phyloP scores from a whole-genome alignment of 352 stramenopile genomes.

The Phytopythium sindhum region DNA sequence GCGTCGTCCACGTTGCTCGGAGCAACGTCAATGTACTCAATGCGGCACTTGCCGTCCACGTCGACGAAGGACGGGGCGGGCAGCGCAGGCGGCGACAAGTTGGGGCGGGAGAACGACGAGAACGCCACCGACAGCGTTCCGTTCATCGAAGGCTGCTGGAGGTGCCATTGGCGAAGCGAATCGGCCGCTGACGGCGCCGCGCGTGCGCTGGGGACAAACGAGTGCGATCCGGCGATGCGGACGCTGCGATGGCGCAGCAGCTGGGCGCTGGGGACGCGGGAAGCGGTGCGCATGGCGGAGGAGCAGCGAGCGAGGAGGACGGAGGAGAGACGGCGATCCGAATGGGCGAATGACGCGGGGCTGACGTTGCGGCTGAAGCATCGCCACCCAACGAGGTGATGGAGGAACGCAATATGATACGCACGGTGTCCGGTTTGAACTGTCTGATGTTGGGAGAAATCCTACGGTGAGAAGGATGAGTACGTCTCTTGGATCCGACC shows the following conservation, averaged over 20 bases:
- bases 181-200: not conserved
- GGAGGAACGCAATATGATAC: not conserved
- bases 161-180: constrained; percentile 1
- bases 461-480: not conserved
- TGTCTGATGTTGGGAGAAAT: not conserved
- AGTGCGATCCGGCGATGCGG: not conserved
- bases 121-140: not conserved
- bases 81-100: constrained; percentile 12
- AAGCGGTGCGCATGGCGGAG: not conserved
- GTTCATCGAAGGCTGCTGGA: not conserved
- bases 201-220: not conserved
- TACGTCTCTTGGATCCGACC: not conserved
- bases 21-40: constrained; percentile 41
- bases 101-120: not conserved
- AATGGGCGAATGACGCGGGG: not conserved
- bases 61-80: constrained; percentile 23
- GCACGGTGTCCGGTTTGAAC: not conserved
- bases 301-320: not conserved
- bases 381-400: not conserved
- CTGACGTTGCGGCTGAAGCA: not conserved
- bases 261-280: not conserved
- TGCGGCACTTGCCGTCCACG: constrained; percentile 36
- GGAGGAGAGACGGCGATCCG: not conserved
- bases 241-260: not conserved
- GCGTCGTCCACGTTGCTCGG: constrained; percentile 6